Evolutionary conservation across 2,329 filamentous ascomycete species (phyloP).

Genomic region (Aschersonia sp.): DNA sequence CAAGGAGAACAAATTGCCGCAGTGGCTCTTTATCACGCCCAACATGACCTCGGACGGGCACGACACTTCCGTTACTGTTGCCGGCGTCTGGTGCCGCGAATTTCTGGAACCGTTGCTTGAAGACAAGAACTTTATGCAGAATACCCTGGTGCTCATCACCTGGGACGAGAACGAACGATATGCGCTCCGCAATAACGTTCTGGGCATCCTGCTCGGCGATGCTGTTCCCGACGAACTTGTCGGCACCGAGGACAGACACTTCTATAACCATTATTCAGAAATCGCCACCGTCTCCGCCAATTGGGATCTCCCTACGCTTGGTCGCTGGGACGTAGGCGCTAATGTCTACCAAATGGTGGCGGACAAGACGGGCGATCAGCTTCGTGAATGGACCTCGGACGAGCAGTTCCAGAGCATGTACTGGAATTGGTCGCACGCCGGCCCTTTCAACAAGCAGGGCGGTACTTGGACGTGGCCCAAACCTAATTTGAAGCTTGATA

Average conservation of each 20-base stretch:
- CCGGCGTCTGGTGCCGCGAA: conserved; percentile 50
- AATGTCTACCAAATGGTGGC: conserved; percentile 53
- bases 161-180: conserved; percentile 72
- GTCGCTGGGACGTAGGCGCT: conserved; percentile 57
- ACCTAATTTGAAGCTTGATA: conserved; percentile 22
- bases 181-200: conserved; percentile 49
- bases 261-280: conserved; percentile 60
- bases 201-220: conserved; percentile 59
- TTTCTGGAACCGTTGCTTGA: conserved; percentile 59
- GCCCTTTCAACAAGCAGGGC: conserved; percentile 24
- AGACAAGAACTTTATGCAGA: conserved; percentile 57
- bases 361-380: conserved; percentile 40
- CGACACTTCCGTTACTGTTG: conserved; percentile 54
- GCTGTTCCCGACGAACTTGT: conserved; percentile 50
- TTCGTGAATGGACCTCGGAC: conserved; percentile 21
- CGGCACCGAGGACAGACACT: conserved; percentile 54
- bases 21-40: conserved; percentile 58
- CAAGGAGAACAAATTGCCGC: conserved; percentile 46
- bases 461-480: conserved; percentile 21
- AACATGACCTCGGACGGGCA: conserved; percentile 69
- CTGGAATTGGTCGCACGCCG: conserved; percentile 40
- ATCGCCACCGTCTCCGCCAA: conserved; percentile 54
- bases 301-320: conserved; percentile 55
- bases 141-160: conserved; percentile 61
- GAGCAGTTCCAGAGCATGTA: conserved; percentile 24